Evolutionary conservation across 805 yeast species (phyloP).

Genomic region (Kodamaea sagamina): DNA sequence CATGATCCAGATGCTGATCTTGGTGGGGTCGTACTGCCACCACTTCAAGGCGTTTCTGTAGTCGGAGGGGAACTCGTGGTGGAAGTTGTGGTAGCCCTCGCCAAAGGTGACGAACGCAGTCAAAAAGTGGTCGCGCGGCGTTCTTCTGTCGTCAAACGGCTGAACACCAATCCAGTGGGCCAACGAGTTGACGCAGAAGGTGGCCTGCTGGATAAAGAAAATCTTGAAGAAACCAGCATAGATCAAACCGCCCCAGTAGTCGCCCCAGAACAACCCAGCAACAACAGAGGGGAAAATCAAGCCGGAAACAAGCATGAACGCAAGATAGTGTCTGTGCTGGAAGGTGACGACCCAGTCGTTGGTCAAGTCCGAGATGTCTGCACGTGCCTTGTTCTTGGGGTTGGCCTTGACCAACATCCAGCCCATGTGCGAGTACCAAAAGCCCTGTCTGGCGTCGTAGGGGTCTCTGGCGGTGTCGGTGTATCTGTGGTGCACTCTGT

Average conservation of each 20-base stretch:
- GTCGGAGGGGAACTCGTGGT: slow-evolving; percentile 87
- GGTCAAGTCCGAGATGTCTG: slow-evolving; percentile 76
- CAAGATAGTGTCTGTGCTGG: slow-evolving; percentile 78
- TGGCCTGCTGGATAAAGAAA: slow-evolving; percentile 76
- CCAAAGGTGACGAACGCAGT: slow-evolving; percentile 85
- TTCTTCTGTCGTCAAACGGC: slow-evolving; percentile 85
- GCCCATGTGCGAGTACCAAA: slow-evolving; percentile 83
- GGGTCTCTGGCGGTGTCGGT: slow-evolving; percentile 85
- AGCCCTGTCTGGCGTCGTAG: slow-evolving; percentile 80
- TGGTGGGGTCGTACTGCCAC: slow-evolving; percentile 88
- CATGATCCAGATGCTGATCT: slow-evolving; percentile 55
- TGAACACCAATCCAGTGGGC: slow-evolving; percentile 87
- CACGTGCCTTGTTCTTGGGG: slow-evolving; percentile 79
- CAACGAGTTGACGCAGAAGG: slow-evolving; percentile 82
- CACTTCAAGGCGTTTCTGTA: slow-evolving; percentile 85
- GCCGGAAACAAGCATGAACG: slow-evolving; percentile 59
- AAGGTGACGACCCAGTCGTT: slow-evolving; percentile 76
- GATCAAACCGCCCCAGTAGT: slow-evolving; percentile 67
- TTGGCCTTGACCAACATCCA: slow-evolving; percentile 84
- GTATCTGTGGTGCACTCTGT: slow-evolving; percentile 83
- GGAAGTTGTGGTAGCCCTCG: slow-evolving; percentile 89
- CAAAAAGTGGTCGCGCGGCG: slow-evolving; percentile 79
- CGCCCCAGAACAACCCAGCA: slow-evolving; percentile 32
- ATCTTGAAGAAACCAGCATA: slow-evolving; percentile 75
- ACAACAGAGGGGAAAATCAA: slow-evolving; percentile 60